A percentile compares a stretch with the other conserved stretches of the same genome.
These are phyloP conservation scores for Dendrothele bispora DNA, from an alignment of 768 basidiomycete genomes.

Conservation along the genomic window DNA sequence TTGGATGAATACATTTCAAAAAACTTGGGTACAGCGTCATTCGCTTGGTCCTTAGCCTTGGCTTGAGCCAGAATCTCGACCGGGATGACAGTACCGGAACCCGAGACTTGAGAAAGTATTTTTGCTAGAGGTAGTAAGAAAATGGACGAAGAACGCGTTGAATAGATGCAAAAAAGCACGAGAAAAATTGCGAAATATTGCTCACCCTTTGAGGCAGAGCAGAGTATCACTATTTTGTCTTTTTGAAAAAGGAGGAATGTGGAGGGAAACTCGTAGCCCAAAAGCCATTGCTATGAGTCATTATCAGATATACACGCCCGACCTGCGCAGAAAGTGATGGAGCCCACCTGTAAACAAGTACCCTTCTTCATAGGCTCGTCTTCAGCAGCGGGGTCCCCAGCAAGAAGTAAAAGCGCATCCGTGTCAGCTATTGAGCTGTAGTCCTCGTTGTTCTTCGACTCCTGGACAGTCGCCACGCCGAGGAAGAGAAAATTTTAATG, in stretches of 20 bases:
- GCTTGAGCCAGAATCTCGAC: conserved; percentile 80
- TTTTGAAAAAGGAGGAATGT: conserved; percentile 85
- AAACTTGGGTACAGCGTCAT: conserved; percentile 73
- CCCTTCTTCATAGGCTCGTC: conserved; percentile 92
- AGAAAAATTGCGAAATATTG: neutral
- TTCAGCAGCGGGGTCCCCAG: conserved; percentile 80
- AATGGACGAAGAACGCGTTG: conserved; percentile 7
- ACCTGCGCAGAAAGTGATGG: neutral
- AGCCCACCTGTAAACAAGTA: conserved; percentile 83
- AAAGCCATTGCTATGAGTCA: conserved; percentile 80
- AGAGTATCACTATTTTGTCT: conserved; percentile 74
- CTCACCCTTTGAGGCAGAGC: conserved; percentile 86
- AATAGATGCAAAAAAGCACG: conserved; percentile 6
- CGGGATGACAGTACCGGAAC: conserved; percentile 52
- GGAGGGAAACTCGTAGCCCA: conserved; percentile 97
- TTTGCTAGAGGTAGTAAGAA: conserved; percentile 55
- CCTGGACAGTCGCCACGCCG: conserved; percentile 35
- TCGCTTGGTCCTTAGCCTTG: conserved; percentile 75
- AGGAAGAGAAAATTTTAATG: conserved; percentile 13
- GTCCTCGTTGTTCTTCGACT: conserved; percentile 68
- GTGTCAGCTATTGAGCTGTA: conserved; percentile 64
- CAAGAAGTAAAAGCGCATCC: conserved; percentile 69
- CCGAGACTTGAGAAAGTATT: conserved; percentile 77
- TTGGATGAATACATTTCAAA: conserved; percentile 58
- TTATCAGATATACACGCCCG: conserved; percentile 6